A percentile compares a stretch with the other conserved stretches of the same genome.
These are phyloP conservation scores for Camellia granthamiana DNA, from an alignment of 148 eudicot species.

Conservation along the genomic window DNA sequence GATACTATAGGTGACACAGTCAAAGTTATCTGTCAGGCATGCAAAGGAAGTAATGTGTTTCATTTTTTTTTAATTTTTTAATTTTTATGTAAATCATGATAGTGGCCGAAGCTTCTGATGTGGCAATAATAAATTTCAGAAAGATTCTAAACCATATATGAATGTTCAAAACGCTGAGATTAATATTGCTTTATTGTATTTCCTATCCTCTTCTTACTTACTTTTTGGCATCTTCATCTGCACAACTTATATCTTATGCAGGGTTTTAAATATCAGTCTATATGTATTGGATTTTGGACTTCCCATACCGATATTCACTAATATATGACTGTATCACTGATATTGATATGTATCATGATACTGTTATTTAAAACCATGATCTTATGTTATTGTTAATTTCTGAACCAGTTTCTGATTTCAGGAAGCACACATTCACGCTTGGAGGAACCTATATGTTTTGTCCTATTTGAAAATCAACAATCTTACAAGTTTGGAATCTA, in stretches of 20 bases:
- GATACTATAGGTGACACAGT: background rate
- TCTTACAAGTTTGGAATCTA: background rate
- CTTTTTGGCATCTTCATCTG: background rate
- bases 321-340: too few species aligned
- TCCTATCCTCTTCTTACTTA: background rate
- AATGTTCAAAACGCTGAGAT: background rate
- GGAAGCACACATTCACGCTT: conserved; percentile 6
- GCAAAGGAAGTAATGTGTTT: background rate
- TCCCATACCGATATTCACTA: too few species aligned
- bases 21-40: background rate
- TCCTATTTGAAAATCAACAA: background rate
- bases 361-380: too few species aligned
- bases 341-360: too few species aligned
- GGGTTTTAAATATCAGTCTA: too few species aligned
- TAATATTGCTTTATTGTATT: background rate
- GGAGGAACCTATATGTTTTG: conserved; percentile 3
- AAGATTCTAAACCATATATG: conserved; percentile 1
- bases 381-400: background rate
- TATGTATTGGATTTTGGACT: too few species aligned
- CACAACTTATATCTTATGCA: background rate
- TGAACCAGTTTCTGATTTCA: conserved; percentile 11
- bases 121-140: background rate
- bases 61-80: background rate
- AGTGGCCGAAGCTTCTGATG: background rate
- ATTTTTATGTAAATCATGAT: background rate